Base-by-base conservation (phyloP, 495 filamentous ascomycete genomes). In the Podospora sp. region DNA sequence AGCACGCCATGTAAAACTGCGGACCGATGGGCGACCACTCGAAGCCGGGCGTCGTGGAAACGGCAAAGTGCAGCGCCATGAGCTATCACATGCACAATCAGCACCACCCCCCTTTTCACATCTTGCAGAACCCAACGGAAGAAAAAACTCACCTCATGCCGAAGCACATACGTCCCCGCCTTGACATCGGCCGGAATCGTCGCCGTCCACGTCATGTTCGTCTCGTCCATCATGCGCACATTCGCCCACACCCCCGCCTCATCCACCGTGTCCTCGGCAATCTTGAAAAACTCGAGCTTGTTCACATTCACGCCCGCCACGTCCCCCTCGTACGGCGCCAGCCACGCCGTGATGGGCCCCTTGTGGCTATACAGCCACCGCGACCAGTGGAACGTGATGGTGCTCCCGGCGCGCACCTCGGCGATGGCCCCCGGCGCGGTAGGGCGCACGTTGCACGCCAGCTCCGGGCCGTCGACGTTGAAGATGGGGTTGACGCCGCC, bases 241-340 rank as follows among this genome's bases (percentile, higher is more conserved):
- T 74, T 85, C 18, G 84, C 86, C 53, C 85, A 85, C 6, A 68
- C 70, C 20, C 68, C 66, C 61, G 70, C 71, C 58, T 78, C 82
- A 67, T 80, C 69, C 62, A 86, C 75, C 65, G 87, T 88, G 9
- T 74, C 74, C 69, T 87, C 77, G 60, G 79, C 81, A 65, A 91
- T 86, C 83, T 91, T 91, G 81, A 91, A 86, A 74, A 86, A 91
- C 71, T 88, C 73, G n/a, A 91, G 81, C 12, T 73, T 73, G 7
- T 81, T 85, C 77, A 88, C 86, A 75, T 90, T 82, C 4, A 85
- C 88, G 5, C 77, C 78, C 24, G 82, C 74, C 77, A 72, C 29
- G 16, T 65, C 51, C 6, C 68, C 68, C 14, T 63, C 62, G 59
- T 72, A 69, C 6, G 71, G 68, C 6, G 71, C 68, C 65, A 70